Conservation (phyloP, 768 basidiomycete species). For the Lactarius psammicola region DNA sequence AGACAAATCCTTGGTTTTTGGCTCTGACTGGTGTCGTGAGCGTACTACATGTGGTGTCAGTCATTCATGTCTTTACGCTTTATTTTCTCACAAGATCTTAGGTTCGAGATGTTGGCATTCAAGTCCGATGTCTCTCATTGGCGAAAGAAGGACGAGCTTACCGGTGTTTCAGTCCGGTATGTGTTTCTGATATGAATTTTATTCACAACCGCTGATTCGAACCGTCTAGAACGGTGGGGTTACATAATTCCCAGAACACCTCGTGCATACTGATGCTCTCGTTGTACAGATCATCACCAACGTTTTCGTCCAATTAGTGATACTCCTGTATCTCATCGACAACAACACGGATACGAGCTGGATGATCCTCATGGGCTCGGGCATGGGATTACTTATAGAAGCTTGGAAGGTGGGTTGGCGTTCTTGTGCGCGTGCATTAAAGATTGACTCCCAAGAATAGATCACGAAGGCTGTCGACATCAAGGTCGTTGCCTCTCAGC, state of each 20-base stretch:
- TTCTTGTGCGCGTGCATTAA: background rate
- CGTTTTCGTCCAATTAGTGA: conserved; percentile 87
- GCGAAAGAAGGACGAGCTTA: conserved; percentile 91
- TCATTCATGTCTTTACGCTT: conserved; percentile 28
- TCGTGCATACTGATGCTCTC: conserved; percentile 42
- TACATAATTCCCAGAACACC: conserved; percentile 24
- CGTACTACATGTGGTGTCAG: conserved; percentile 82
- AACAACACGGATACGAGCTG: conserved; percentile 94
- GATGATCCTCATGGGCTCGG: conserved; percentile 94
- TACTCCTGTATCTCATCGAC: conserved; percentile 91
- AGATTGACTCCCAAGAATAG: conserved; percentile 37
- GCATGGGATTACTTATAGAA: conserved; percentile 78
- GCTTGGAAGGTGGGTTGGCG: conserved; percentile 77
- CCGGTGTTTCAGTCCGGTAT: conserved; percentile 90
- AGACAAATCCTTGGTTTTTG: conserved; percentile 88
- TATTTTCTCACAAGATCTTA: conserved; percentile 35
- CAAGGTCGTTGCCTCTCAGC: conserved; percentile 54
- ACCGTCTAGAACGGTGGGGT: conserved; percentile 9
- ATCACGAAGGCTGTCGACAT: conserved; percentile 93
- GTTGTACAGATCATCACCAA: conserved; percentile 73
- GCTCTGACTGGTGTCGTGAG: conserved; percentile 82
- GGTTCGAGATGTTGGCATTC: conserved; percentile 96
- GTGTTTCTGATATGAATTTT: conserved; percentile 30
- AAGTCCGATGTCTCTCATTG: conserved; percentile 93
- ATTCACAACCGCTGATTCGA: conserved; percentile 1